Conservation (phyloP, 2,329 filamentous ascomycete genomes). For the Thermoascus crustaceus region DNA sequence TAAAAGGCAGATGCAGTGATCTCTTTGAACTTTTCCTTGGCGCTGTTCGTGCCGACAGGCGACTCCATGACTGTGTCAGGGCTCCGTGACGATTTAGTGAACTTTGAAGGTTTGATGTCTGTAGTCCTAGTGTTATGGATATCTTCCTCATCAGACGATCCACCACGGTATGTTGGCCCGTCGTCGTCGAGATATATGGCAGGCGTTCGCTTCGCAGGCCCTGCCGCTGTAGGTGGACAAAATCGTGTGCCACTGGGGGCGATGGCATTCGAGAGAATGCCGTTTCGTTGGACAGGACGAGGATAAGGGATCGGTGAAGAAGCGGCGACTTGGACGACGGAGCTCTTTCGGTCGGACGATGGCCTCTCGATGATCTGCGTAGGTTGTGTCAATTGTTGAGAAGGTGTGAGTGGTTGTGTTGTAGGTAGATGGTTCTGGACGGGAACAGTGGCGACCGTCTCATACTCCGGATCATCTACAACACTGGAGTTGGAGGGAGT, state of each 20-base stretch:
- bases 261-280: slow-evolving; percentile 53
- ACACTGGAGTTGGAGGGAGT: slow-evolving; percentile 14
- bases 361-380: slow-evolving; percentile 49
- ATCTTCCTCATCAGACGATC: slow-evolving; percentile 56
- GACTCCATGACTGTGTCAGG: slow-evolving; percentile 36
- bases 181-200: slow-evolving; percentile 47
- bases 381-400: slow-evolving; percentile 50
- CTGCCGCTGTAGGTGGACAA: slow-evolving; percentile 42
- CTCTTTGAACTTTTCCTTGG: slow-evolving; percentile 33
- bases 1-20: slow-evolving; percentile 38
- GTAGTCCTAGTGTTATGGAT: slow-evolving; percentile 37
- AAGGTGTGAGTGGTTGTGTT: slow-evolving; percentile 38
- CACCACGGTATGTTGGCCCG: slow-evolving; percentile 51
- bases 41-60: slow-evolving; percentile 22
- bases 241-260: slow-evolving; percentile 70
- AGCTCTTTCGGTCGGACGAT: slow-evolving; percentile 24
- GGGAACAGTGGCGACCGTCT: slow-evolving; percentile 45
- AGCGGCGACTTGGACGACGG: slow-evolving; percentile 71
- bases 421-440: slow-evolving; percentile 18
- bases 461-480: slow-evolving; percentile 32
- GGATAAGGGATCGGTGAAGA: slow-evolving; percentile 64
- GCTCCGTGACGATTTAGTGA: slow-evolving; percentile 39
- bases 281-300: slow-evolving; percentile 27
- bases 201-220: slow-evolving; percentile 32
- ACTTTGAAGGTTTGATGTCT: slow-evolving; percentile 54